Evolutionary conservation across 306 rosid genomes (phyloP).

Genomic region (Lathyrus sativus): DNA sequence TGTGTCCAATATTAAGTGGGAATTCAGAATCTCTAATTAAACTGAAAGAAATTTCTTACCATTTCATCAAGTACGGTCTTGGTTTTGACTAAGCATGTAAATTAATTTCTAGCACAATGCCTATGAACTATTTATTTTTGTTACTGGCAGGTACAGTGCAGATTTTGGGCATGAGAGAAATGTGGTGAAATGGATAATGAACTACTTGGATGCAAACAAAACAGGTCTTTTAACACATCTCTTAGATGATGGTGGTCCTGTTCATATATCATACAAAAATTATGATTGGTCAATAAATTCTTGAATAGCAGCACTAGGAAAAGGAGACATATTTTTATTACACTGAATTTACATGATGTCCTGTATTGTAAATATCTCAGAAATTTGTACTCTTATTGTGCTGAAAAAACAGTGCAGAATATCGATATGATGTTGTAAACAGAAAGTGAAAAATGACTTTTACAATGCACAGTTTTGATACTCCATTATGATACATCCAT

Average conservation of each 20-base stretch:
- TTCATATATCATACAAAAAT: constrained; percentile 59
- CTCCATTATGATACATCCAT: background rate
- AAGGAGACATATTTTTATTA: background rate
- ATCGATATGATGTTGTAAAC: constrained; percentile 3
- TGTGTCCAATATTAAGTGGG: no score
- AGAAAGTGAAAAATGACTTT: background rate
- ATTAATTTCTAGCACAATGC: constrained; percentile 32
- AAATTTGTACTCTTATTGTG: constrained; percentile 24
- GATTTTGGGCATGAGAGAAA: constrained; percentile 80
- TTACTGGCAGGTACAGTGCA: constrained; percentile 56
- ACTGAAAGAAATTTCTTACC: no score
- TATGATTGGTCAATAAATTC: constrained; percentile 75
- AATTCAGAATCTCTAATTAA: no score
- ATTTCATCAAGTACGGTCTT: background rate
- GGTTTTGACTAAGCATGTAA: background rate
- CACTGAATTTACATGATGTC: constrained; percentile 14
- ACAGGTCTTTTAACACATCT: constrained; percentile 91
- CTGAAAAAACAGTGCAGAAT: constrained; percentile 10
- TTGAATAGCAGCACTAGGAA: constrained; percentile 29
- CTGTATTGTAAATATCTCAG: constrained; percentile 8
- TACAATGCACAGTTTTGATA: background rate
- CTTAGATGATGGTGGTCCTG: constrained; percentile 67
- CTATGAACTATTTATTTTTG: background rate
- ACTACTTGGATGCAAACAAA: constrained; percentile 74
- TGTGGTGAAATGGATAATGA: constrained; percentile 64